Evolutionary conservation across 148 eudicot species (phyloP), one percentile per base, ranked within the genome.

Genomic region (Gaultheria prostrata): DNA sequence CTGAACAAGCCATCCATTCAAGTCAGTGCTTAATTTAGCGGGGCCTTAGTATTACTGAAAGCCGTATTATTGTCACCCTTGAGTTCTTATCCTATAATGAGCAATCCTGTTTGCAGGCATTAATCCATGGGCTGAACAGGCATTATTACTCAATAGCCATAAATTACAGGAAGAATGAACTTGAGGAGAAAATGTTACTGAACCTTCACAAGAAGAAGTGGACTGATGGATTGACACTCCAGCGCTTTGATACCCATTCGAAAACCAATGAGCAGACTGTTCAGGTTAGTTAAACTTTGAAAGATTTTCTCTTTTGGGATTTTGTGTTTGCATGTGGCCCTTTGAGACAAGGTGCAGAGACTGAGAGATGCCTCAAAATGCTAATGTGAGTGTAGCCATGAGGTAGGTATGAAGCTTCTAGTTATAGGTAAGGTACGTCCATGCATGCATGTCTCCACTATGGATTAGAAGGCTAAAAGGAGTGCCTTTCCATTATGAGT

Each of bases 201-300:
- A 96, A 96, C 84, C 99, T 96, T 85, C 97, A 96, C 90, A 96
- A 96, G 91, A 96, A 96, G 91, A 96, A 94, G 84, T 96, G 98
- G 98, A 93, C 98, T 50, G 98, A 96, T 89, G 98, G 98, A 43
- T 89, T 96, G 88, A 93, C 92, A 24, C 97, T 96, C n/a, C 89
- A 96, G 84, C 89, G 93, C 78, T 96, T 96, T 90, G 99, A 96
- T 85, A 83, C 88, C 78, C 98, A 96, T 87, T 96, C 99, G 72
- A 94, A 94, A 86, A 94, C 99, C 77, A 94, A 96, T 85, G 99
- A 96, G 89, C 98, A 93, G 90, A 96, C 98, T 49, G 99, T 96
- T 71, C 94, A 94, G 98, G 99, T 94, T 46, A 78, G 89, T 82
- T 39, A 20, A 59, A 15, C 45, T 61, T 71, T 65, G 79, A 18